These are phyloP conservation scores for Phytophthora pinifolia DNA, from an alignment of 352 stramenopile species.

Conservation along the genomic window DNA sequence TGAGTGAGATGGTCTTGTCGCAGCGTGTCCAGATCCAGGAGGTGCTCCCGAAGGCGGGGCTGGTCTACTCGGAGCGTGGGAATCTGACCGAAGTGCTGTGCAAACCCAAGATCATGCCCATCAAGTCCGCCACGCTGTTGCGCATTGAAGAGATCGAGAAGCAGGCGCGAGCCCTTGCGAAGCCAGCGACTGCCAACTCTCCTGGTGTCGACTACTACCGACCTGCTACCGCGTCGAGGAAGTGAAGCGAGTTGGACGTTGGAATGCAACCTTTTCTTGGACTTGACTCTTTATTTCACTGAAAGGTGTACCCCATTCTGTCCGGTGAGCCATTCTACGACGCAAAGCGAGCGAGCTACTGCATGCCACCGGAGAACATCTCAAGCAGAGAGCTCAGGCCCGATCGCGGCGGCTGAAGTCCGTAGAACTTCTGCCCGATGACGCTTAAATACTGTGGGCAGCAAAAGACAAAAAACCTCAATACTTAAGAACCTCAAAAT, in stretches of 20 bases:
- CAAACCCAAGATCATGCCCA: conserved; percentile 90
- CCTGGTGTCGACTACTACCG: conserved; percentile 22
- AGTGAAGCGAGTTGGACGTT: conserved; percentile 5
- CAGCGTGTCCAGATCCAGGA: conserved; percentile 83
- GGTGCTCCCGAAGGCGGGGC: conserved; percentile 83
- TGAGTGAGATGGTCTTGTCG: conserved; percentile 1
- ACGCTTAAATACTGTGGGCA: conserved; percentile 73
- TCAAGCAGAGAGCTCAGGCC: conserved; percentile 82
- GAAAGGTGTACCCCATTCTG: conserved; percentile 1
- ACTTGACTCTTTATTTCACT: conserved; percentile 13
- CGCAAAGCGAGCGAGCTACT: conserved; percentile 17
- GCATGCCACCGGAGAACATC: conserved; percentile 86
- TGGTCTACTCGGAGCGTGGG: conserved; percentile 89
- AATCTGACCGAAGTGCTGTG: conserved; percentile 86
- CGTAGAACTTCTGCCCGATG: conserved; percentile 88
- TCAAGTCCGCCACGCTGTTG: conserved; percentile 86
- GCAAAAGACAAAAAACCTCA: conserved; percentile 10
- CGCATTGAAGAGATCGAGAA: conserved; percentile 87
- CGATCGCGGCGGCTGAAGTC: conserved; percentile 73
- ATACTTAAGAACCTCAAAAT: no score
- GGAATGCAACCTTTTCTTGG: not conserved
- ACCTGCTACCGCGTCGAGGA: conserved; percentile 15
- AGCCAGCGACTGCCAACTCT: conserved; percentile 20
- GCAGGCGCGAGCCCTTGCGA: conserved; percentile 48
- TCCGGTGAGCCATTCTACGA: conserved; percentile 11